Conservation (phyloP, 805 yeast species). For the Spathaspora sp. region DNA sequence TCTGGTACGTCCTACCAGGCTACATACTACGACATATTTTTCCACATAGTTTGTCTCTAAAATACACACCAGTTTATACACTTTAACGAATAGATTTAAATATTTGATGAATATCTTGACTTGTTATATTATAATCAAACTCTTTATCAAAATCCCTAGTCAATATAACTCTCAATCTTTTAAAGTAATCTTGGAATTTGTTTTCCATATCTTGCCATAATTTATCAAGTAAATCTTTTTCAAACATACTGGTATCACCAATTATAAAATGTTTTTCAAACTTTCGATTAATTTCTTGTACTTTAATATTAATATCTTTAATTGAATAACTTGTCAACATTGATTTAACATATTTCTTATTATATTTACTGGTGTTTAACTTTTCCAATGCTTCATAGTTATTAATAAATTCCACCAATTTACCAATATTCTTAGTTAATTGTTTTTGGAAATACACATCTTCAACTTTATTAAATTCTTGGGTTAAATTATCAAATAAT, state of each 20-base stretch:
- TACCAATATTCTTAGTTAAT: conserved; percentile 55
- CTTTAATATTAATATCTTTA: conserved; percentile 52
- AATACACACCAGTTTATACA: too few species aligned
- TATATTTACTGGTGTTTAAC: conserved; percentile 56
- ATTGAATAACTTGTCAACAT: conserved; percentile 55
- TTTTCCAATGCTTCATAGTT: conserved; percentile 54
- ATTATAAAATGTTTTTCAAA: conserved; percentile 52
- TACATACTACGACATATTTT: too few species aligned
- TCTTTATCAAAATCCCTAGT: conserved; percentile 52
- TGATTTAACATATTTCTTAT: conserved; percentile 53
- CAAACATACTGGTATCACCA: conserved; percentile 38
- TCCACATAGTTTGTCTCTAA: too few species aligned
- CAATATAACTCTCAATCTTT: conserved; percentile 52
- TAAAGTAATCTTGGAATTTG: conserved; percentile 53
- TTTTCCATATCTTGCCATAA: conserved; percentile 72
- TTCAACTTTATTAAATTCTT: conserved; percentile 25
- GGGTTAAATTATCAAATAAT: conserved; percentile 21
- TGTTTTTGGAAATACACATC: conserved; percentile 30
- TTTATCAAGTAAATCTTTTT: conserved; percentile 52
- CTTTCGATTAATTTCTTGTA: conserved; percentile 51
- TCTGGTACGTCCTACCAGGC: too few species aligned
- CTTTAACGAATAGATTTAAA: conserved; percentile 29
- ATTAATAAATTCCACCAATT: conserved; percentile 59
- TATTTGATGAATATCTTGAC: conserved; percentile 54
- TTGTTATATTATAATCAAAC: conserved; percentile 46